Evolutionary conservation across 1,284 basidiomycete species (phyloP).

Genomic region (Cystobasidium pallidum): DNA sequence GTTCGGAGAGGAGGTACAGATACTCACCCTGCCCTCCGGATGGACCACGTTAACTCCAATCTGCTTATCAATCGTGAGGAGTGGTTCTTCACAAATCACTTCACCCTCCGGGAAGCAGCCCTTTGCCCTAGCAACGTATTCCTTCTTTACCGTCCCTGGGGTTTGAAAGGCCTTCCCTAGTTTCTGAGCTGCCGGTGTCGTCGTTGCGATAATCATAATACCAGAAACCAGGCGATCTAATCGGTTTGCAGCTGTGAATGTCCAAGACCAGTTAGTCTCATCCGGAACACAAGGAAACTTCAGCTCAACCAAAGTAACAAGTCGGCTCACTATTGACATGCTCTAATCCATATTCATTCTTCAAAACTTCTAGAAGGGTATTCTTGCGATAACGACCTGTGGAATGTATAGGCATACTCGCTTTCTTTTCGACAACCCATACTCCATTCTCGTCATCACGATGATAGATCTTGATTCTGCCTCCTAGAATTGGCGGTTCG

Average conservation of each 20-base stretch:
- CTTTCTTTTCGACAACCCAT: conserved; percentile 92
- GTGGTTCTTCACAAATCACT: conserved; percentile 78
- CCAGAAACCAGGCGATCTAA: conserved; percentile 94
- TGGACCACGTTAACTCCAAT: conserved; percentile 65
- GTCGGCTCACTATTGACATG: conserved; percentile 75
- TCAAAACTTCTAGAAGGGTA: conserved; percentile 83
- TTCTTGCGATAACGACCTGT: conserved; percentile 86
- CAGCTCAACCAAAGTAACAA: conserved; percentile 2
- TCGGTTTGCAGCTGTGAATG: conserved; percentile 78
- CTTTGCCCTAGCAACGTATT: conserved; percentile 83
- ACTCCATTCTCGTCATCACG: conserved; percentile 78
- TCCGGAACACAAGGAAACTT: no score
- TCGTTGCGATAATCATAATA: conserved; percentile 89
- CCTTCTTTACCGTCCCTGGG: conserved; percentile 78
- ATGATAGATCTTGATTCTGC: conserved; percentile 76
- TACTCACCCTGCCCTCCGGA: conserved; percentile 80
- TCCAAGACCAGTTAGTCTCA: neutral
- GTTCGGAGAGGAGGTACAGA: neutral
- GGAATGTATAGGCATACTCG: conserved; percentile 72
- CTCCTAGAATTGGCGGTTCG: conserved; percentile 91
- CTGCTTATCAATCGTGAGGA: conserved; percentile 77
- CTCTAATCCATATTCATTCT: conserved; percentile 78
- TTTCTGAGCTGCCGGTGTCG: conserved; percentile 68
- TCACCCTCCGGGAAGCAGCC: conserved; percentile 85
- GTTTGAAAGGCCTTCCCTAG: conserved; percentile 77